Evolutionary conservation across 2,329 filamentous ascomycete species (phyloP), one percentile per base, ranked within the genome.

Genomic region (Pleurostoma richardsiae): DNA sequence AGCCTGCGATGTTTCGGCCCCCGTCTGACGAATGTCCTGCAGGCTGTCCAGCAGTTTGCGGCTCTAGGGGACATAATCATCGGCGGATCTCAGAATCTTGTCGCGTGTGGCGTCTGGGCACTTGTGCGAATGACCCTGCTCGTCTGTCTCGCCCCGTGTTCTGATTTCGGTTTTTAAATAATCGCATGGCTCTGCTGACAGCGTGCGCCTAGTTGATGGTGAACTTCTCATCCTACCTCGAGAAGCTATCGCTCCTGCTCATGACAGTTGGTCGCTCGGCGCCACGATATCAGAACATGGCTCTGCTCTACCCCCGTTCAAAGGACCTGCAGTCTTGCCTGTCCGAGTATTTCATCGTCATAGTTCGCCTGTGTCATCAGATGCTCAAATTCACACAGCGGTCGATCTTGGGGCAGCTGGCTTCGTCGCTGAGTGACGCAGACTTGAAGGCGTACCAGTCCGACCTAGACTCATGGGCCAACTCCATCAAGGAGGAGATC

Each of bases 101-200:
- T 73, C 6, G 70, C 70, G 0, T 70, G 67, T 46, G 62, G 70
- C 10, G 67, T 75, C 0, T 75, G 70, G 72, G 61, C 67, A 1
- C 45, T 71, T 2, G 67, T 74, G 6, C 62, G 70, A 40, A 63
- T 68, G 50, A 63, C 67, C 2, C 56, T 74, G 26, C 48, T 69
- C 40, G 68, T 74, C 36, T 31, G 64, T 61, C 10, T 26, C 51
- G 33, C 33, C 33, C 8, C 33, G 33, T 36, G 33, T 36, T n/a
- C 19, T 19, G 19, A 19, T 19, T 19, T 2, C 19, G 19, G 19
- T 27, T 27, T 40, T 48, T 10, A 50, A 50, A 19, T 19, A 19
- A 19, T 19, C 19, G 19, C 19, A 19, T 19, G 19, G 19, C 19
- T 19, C 19, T 19, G 19, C 19, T 19, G 19, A 19, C 19, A 19